A percentile compares a stretch with the other conserved stretches of the same genome.
Evolutionary conservation across 2,329 filamentous ascomycete species (phyloP).

Genomic region (Sclerotinia borealis): DNA sequence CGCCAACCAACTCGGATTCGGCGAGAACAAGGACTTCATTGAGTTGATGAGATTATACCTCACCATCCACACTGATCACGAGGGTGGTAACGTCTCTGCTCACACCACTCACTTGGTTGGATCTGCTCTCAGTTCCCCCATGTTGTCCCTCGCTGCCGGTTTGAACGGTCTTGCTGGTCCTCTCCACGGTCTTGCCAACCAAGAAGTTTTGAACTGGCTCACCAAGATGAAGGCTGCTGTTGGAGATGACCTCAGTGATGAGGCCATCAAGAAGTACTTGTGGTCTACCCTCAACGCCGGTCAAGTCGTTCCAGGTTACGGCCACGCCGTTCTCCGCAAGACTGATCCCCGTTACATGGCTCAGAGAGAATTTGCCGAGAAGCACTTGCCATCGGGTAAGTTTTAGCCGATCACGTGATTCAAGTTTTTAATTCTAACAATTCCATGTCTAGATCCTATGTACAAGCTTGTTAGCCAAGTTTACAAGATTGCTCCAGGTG

Average conservation of each 20-base stretch:
- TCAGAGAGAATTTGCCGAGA: conserved; percentile 83
- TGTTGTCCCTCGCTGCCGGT: conserved; percentile 92
- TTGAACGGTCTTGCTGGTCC: conserved; percentile 97
- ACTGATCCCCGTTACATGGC: conserved; percentile 98
- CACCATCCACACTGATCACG: conserved; percentile 99
- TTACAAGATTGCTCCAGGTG: conserved; percentile 98
- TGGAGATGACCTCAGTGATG: conserved; percentile 91
- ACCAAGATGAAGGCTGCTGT: conserved; percentile 96
- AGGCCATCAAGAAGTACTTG: conserved; percentile 96
- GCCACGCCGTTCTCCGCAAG: conserved; percentile 98
- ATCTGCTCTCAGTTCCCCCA: conserved; percentile 91
- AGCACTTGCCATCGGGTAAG: conserved; percentile 9
- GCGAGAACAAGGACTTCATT: conserved; percentile 90
- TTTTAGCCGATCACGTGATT: background rate
- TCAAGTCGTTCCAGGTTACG: conserved; percentile 96
- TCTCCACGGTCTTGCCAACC: conserved; percentile 98
- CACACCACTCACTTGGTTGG: conserved; percentile 99
- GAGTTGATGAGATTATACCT: conserved; percentile 99
- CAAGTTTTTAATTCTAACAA: conserved; percentile 12
- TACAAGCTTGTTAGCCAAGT: conserved; percentile 99
- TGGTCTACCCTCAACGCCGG: conserved; percentile 95
- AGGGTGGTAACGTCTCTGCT: conserved; percentile 97
- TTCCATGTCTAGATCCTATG: conserved; percentile 95
- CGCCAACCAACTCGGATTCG: conserved; percentile 97
- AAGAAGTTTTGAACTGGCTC: conserved; percentile 99